phyloP scores from a whole-genome alignment of 495 filamentous ascomycete species.

The Aspergillus campestris region DNA sequence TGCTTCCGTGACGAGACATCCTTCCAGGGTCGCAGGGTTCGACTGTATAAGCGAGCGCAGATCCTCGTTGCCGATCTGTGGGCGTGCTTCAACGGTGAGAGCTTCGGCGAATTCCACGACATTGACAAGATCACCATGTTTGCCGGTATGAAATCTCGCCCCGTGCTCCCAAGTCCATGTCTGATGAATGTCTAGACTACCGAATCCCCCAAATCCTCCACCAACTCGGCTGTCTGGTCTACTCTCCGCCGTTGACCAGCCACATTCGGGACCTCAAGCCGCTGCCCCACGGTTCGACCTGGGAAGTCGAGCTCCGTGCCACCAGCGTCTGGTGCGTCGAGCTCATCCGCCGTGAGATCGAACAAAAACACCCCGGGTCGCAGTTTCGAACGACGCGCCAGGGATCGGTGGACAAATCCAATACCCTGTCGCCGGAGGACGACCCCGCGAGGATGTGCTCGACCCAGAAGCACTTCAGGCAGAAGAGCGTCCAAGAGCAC shows the following conservation, averaged over 20 bases:
- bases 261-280: constrained; percentile 53
- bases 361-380: constrained; percentile 57
- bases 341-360: constrained; percentile 76
- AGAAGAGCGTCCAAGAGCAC: constrained; percentile 13
- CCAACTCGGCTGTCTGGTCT: constrained; percentile 70
- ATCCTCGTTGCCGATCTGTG: constrained; percentile 92
- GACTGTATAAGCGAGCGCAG: constrained; percentile 87
- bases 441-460: constrained; percentile 5
- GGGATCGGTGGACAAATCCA: neutral
- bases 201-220: constrained; percentile 91
- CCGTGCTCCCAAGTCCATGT: neutral
- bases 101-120: constrained; percentile 77
- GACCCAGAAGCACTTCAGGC: constrained; percentile 5
- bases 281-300: constrained; percentile 62
- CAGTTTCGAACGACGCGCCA: constrained; percentile 9
- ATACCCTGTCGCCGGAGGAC: neutral
- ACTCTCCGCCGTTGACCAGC: constrained; percentile 67
- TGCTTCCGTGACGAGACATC: constrained; percentile 77
- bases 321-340: constrained; percentile 93
- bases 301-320: constrained; percentile 84
- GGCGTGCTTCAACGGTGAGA: constrained; percentile 81
- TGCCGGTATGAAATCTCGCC: constrained; percentile 43
- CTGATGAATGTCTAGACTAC: constrained; percentile 56
- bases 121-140: constrained; percentile 98
- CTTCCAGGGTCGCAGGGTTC: constrained; percentile 66